A percentile compares a stretch with the other conserved stretches of the same genome.
phyloP scores from a whole-genome alignment of 257 asterid genomes.

The Solanum pimpinellifolium region DNA sequence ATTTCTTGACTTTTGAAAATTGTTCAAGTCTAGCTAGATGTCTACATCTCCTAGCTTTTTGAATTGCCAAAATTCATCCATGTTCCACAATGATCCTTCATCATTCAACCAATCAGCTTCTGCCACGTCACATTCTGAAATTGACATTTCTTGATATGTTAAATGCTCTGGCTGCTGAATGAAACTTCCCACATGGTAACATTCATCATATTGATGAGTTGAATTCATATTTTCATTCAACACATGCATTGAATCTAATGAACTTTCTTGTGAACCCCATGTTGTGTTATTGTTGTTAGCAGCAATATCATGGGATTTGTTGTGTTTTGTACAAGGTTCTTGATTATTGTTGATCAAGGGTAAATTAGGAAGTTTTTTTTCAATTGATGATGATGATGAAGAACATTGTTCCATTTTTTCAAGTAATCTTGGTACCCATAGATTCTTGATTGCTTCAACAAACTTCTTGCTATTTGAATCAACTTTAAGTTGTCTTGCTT shows the following conservation, averaged over 20 bases:
- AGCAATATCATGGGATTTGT: background rate
- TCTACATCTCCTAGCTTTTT: constrained; percentile 23
- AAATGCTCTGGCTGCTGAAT: constrained; percentile 15
- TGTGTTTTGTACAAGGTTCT: background rate
- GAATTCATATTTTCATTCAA: background rate
- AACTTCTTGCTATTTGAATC: constrained; percentile 72
- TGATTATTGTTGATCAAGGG: constrained; percentile 8
- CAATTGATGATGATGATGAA: constrained; percentile 7
- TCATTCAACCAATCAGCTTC: constrained; percentile 37
- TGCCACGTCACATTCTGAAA: constrained; percentile 30
- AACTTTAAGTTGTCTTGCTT: constrained; percentile 63
- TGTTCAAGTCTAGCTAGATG: background rate
- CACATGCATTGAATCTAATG: background rate
- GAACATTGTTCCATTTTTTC: constrained; percentile 45
- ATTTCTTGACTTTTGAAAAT: background rate
- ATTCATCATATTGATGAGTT: constrained; percentile 2
- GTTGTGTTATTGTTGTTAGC: background rate
- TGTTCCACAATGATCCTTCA: constrained; percentile 40
- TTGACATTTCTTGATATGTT: constrained; percentile 9
- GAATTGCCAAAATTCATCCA: constrained; percentile 55
- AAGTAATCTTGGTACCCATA: constrained; percentile 65
- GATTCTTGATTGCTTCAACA: constrained; percentile 45
- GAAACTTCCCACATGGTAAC: constrained; percentile 26
- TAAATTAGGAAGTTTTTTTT: constrained; percentile 11
- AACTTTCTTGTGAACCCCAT: background rate